Evolutionary conservation across 2,329 filamentous ascomycete species (phyloP), one percentile per base, ranked within the genome.

Genomic region (Dothistroma septosporum): DNA sequence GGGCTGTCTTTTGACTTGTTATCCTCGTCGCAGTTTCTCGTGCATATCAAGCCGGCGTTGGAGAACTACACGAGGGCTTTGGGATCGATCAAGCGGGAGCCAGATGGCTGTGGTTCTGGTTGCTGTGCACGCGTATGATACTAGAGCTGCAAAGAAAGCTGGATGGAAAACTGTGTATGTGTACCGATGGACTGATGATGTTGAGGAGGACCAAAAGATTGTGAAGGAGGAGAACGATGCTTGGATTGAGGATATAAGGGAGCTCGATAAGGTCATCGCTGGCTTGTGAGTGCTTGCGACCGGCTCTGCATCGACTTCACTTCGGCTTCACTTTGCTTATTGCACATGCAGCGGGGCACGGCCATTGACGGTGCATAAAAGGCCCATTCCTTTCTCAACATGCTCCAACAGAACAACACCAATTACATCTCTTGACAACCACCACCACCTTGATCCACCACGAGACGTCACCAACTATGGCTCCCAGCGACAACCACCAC

Each of bases 141-240:
- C 81, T 22, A 72, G 79, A 16, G 82, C 77, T 0, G 83, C 80
- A 14, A 78, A 78, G 65, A 66, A 49, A 19, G 72, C 76, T 5
- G 82, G 83, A 0, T 77, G 85, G 72, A 77, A 73, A 62, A 84
- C 81, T 0, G 71, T 83, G 0, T 85, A 84, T 67, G 72, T 85
- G 3, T 73, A 78, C 64, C 72, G 82, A 21, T 80, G 77, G 77
- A 84, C 82, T 0, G 82, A 85, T 59, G 83, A 85, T 72, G 66
- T 79, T 0, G 69, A 76, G 28, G 79, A 83, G 65, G 74, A 82
- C 62, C 55, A 66, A 10, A 72, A 73, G 10, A 56, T 64, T 3
- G 73, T 82, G 0, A 75, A 70, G 35, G 58, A 52, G 7, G 78
- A 81, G 64, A 75, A 78, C 57, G 77, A 81, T 69, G 60, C 65